These are phyloP conservation scores for Filosporella fistucella DNA, from an alignment of 495 filamentous ascomycete species.

Conservation along the genomic window DNA sequence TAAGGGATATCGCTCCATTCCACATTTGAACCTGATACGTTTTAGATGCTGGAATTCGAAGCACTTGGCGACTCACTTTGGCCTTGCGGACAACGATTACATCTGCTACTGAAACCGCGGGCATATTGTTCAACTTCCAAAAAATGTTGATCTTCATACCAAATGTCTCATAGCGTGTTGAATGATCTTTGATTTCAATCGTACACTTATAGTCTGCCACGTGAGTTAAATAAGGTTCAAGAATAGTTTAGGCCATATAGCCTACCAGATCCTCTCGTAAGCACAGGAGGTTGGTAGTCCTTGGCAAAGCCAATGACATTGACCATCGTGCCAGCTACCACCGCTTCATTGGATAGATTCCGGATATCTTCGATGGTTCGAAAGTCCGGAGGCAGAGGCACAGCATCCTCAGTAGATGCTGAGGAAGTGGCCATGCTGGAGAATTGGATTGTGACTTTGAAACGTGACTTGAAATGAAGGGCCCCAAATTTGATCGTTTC, in stretches of 20 bases:
- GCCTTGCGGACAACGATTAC: constrained; percentile 34
- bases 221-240: constrained; percentile 1
- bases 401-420: neutral
- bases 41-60: constrained; percentile 9
- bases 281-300: constrained; percentile 39
- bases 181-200: constrained; percentile 23
- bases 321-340: constrained; percentile 23
- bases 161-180: constrained; percentile 22
- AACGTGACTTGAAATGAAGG: too few relatives aligned
- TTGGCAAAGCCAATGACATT: constrained; percentile 44
- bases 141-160: constrained; percentile 39
- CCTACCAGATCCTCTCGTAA: constrained; percentile 38
- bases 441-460: too few relatives aligned
- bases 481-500: too few relatives aligned
- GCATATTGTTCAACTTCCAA: constrained; percentile 33
- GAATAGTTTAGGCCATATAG: neutral
- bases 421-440: too few relatives aligned
- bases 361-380: constrained; percentile 15
- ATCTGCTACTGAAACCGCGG: constrained; percentile 31
- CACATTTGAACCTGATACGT: constrained; percentile 27
- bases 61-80: constrained; percentile 30
- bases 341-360: neutral
- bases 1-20: constrained; percentile 29
- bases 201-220: constrained; percentile 21
- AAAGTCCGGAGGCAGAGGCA: constrained; percentile 14